Base-by-base conservation (phyloP, 495 filamentous ascomycete genomes). In the Aspergillus conjunctus region DNA sequence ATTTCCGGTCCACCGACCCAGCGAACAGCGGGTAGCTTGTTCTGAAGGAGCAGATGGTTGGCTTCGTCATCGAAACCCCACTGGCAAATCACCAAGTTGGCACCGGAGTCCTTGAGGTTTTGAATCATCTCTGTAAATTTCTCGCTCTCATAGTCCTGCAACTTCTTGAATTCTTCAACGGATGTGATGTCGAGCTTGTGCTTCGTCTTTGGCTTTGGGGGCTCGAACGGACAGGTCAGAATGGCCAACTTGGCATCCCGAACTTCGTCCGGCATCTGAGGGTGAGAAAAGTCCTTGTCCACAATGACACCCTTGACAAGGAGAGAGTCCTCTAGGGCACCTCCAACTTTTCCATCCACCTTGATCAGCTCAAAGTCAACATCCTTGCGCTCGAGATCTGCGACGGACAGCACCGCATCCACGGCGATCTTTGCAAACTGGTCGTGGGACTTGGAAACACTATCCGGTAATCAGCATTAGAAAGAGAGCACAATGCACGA, bases 51-150 rank as follows among this genome's bases (percentile, higher is more conserved):
- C 22, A 99, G 77, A 73, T 99, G 94, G 74, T 99, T 99, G 41
- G 94, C 94, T 78, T 99, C 94, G 69, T 99, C 94, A 69, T 99
- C 94, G 73, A 99, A 99, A 65, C 94, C 94, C 94, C 94, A 99
- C 73, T 99, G 94, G 77, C 95, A 99, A 66, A 99, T 97, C 50
- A 91, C 94, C 41, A 99, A 83, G 79, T 99, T 99, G 37, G 94
- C 95, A 32, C 94, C 94, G 5, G 95, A 94, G 67, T 89, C 91
- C 77, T 99, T 98, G 77, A 99, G 93, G 74, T 97, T 88, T 70
- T 96, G 81, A 66, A 99, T 96, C 94, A 99, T 99, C 79, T 98
- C 94, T 56, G 89, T 84, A 71, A 99, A 99, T 75, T 97, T 99
- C 71, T 90, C 87, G 60, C 85, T 87, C 76, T 99, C 94, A 75